Evolutionary conservation across 371 early-diverging fungal species (phyloP).

Genomic region (Globomyces sp.): DNA sequence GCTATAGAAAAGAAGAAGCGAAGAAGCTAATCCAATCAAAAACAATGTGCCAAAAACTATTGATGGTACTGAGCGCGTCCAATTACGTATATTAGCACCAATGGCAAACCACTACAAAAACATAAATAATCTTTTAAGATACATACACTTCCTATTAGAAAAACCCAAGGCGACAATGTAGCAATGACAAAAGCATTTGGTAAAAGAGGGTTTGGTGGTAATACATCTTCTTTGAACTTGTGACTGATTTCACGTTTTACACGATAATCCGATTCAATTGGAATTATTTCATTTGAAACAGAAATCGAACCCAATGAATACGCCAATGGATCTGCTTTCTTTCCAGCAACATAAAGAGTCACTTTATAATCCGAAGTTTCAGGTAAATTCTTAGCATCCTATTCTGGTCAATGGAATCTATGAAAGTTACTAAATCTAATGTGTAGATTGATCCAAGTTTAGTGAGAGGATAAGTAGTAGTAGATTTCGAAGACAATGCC

Average conservation of each 20-base stretch:
- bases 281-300: background rate
- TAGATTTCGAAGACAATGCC: no score
- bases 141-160: conserved; percentile 59
- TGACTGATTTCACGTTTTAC: conserved; percentile 2
- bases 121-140: background rate
- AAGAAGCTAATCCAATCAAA: conserved; percentile 53
- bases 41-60: conserved; percentile 45
- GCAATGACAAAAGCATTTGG: conserved; percentile 57
- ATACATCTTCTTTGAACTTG: conserved; percentile 21
- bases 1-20: conserved; percentile 61
- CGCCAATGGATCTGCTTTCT: conserved; percentile 2
- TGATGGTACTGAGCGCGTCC: conserved; percentile 27
- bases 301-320: background rate
- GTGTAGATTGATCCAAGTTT: no score
- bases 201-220: conserved; percentile 36
- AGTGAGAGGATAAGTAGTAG: no score
- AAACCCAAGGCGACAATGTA: conserved; percentile 64
- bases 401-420: background rate
- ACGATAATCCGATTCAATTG: conserved; percentile 3
- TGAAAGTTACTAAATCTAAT: no score
- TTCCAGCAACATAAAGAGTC: background rate
- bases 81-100: conserved; percentile 54
- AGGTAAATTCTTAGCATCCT: background rate
- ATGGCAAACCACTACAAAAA: conserved; percentile 53
- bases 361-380: background rate